Conservation (phyloP, 805 yeast species). For the Nakazawaea populi region DNA sequence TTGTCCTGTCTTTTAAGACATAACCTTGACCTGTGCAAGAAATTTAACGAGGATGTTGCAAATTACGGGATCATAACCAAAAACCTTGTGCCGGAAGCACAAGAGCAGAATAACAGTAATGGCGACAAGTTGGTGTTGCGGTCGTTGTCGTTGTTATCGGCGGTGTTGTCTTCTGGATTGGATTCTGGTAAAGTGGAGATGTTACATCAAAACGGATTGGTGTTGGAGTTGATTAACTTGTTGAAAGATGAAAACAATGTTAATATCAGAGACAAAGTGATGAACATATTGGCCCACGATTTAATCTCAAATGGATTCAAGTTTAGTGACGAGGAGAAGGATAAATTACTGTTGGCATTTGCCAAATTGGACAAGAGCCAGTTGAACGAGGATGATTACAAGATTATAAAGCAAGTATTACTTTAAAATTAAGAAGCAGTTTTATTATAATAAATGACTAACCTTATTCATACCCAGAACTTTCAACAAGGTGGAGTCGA, state of each 20-base stretch:
- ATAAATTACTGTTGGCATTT: conserved; percentile 29
- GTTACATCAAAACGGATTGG: conserved; percentile 30
- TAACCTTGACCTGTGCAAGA: conserved; percentile 45
- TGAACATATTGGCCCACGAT: conserved; percentile 39
- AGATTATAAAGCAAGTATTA: conserved; percentile 39
- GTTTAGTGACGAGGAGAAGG: conserved; percentile 39
- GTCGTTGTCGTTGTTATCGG: conserved; percentile 50
- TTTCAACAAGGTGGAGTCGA: conserved; percentile 28
- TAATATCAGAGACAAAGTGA: conserved; percentile 51
- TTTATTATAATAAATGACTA: conserved; percentile 2
- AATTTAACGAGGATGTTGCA: conserved; percentile 48
- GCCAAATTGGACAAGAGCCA: conserved; percentile 38
- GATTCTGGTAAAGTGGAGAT: conserved; percentile 32
- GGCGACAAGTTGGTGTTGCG: conserved; percentile 48
- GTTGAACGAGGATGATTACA: conserved; percentile 49
- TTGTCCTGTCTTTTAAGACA: conserved; percentile 70
- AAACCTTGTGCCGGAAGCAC: neutral
- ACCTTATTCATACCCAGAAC: conserved; percentile 18
- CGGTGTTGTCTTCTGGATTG: conserved; percentile 50
- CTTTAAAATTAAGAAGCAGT: neutral
- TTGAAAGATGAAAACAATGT: conserved; percentile 32
- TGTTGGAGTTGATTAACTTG: conserved; percentile 25
- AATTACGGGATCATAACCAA: conserved; percentile 11
- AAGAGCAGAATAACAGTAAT: conserved; percentile 9
- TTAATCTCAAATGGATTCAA: conserved; percentile 37